Conservation (phyloP, 2,329 filamentous ascomycete genomes). For the Talaromyces marneffei region DNA sequence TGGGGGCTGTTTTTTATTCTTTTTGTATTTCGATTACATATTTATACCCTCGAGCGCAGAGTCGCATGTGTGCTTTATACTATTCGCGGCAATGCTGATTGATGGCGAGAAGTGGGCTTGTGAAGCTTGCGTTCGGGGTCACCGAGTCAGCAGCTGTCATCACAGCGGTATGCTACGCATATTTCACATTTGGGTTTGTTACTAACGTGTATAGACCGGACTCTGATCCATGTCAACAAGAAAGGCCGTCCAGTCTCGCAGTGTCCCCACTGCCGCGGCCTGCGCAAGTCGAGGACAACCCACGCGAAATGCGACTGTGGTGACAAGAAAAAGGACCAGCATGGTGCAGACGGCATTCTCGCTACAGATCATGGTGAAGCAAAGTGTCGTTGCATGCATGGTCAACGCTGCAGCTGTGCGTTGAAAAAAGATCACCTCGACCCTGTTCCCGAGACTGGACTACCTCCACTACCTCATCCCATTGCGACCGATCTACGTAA, state of each 20-base stretch:
- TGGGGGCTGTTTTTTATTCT: slow-evolving; percentile 2
- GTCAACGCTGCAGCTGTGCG: slow-evolving; percentile 56
- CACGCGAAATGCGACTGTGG: slow-evolving; percentile 97
- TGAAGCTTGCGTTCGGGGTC: slow-evolving; percentile 95
- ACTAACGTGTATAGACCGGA: slow-evolving; percentile 44
- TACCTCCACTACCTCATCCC: slow-evolving; percentile 35
- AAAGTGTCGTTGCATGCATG: slow-evolving; percentile 50
- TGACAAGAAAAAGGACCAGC: slow-evolving; percentile 65
- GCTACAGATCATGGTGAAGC: slow-evolving; percentile 31
- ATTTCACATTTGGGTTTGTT: not conserved
- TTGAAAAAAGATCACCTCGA: slow-evolving; percentile 54
- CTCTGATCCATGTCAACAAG: slow-evolving; percentile 90
- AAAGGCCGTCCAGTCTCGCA: slow-evolving; percentile 96
- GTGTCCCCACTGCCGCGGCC: slow-evolving; percentile 91
- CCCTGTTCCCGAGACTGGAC: slow-evolving; percentile 44
- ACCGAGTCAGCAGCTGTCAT: slow-evolving; percentile 97
- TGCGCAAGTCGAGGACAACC: slow-evolving; percentile 91
- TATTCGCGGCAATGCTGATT: slow-evolving; percentile 61
- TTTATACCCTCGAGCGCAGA: slow-evolving; percentile 26
- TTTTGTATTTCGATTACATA: slow-evolving; percentile 9
- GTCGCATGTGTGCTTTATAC: slow-evolving; percentile 37
- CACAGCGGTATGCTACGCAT: slow-evolving; percentile 67
- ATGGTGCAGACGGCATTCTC: slow-evolving; percentile 23
- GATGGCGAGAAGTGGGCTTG: slow-evolving; percentile 98
- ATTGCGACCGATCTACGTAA: slow-evolving; percentile 46